Conservation (phyloP, 2,329 filamentous ascomycete species). For the Tothia fuscella region DNA sequence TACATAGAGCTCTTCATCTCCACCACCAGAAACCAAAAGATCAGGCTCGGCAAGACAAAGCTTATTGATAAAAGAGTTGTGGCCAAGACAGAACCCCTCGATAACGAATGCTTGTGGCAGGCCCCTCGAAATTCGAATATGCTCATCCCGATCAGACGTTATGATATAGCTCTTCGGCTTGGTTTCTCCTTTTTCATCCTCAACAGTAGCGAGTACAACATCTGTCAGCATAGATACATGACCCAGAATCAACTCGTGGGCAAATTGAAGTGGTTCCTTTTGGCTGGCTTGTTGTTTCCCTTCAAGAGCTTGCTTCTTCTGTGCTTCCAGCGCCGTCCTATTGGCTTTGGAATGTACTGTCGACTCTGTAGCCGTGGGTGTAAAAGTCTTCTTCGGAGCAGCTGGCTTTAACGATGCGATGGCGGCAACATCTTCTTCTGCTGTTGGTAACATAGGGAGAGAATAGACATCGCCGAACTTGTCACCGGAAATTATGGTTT, state of each 20-base stretch:
- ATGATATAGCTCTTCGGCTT: conserved; percentile 46
- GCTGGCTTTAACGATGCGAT: conserved; percentile 11
- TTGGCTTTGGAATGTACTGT: conserved; percentile 54
- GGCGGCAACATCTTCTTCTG: conserved; percentile 21
- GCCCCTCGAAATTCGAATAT: conserved; percentile 78
- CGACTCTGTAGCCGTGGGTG: conserved; percentile 42
- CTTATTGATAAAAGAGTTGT: conserved; percentile 71
- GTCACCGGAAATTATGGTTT: conserved; percentile 70
- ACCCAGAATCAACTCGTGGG: conserved; percentile 68
- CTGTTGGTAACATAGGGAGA: conserved; percentile 52
- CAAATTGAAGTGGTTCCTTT: conserved; percentile 46
- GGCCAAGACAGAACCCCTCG: conserved; percentile 79
- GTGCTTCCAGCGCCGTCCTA: conserved; percentile 43
- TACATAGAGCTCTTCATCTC: conserved; percentile 63
- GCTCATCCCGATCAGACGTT: conserved; percentile 61
- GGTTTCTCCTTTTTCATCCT: conserved; percentile 21
- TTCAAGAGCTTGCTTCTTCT: conserved; percentile 34
- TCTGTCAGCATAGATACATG: conserved; percentile 93
- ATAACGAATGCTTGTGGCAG: conserved; percentile 78
- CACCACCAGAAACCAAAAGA: conserved; percentile 75
- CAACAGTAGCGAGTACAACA: conserved; percentile 43
- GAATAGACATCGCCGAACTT: conserved; percentile 97
- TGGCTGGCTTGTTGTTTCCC: conserved; percentile 19
- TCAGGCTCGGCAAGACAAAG: conserved; percentile 54
- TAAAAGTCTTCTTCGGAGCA: conserved; percentile 25